Evolutionary conservation across 139 green algal genomes (phyloP).

Genomic region (Yamagishiella unicocca): DNA sequence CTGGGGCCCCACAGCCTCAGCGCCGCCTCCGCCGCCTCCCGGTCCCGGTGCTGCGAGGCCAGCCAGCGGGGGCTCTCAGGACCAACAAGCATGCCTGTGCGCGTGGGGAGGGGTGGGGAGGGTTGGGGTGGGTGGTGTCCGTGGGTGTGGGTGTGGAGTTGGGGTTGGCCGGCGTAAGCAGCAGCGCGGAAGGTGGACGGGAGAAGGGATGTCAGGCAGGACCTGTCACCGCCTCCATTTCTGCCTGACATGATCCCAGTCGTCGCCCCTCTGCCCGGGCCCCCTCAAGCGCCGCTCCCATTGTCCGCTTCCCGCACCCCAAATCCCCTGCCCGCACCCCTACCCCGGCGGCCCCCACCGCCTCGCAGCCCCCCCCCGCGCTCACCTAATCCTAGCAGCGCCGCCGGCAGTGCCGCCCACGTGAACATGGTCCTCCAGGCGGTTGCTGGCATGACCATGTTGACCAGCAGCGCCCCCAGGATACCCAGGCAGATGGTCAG

Average conservation of each 20-base stretch:
- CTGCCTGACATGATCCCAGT: too few relatives aligned
- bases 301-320: background rate
- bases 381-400: slow-evolving; percentile 80
- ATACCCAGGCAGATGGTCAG: slow-evolving; percentile 97
- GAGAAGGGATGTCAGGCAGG: background rate
- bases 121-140: background rate
- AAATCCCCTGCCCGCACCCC: background rate
- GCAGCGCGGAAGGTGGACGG: too few relatives aligned
- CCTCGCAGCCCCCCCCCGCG: background rate
- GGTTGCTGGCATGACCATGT: slow-evolving; percentile 78
- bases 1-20: slow-evolving; percentile 75
- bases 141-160: too few relatives aligned
- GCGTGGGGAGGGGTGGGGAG: background rate
- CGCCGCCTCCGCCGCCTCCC: slow-evolving; percentile 71
- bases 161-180: too few relatives aligned
- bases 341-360: background rate
- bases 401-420: slow-evolving; percentile 78
- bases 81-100: slow-evolving; percentile 80
- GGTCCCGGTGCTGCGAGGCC: slow-evolving; percentile 57
- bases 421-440: slow-evolving; percentile 93
- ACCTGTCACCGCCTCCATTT: too few relatives aligned
- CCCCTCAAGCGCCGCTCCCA: too few relatives aligned
- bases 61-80: slow-evolving; percentile 93
- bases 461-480: slow-evolving; percentile 90
- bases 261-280: too few relatives aligned